Evolutionary conservation across 352 stramenopile genomes (phyloP).

Genomic region (Halophytophthora polymorphica): DNA sequence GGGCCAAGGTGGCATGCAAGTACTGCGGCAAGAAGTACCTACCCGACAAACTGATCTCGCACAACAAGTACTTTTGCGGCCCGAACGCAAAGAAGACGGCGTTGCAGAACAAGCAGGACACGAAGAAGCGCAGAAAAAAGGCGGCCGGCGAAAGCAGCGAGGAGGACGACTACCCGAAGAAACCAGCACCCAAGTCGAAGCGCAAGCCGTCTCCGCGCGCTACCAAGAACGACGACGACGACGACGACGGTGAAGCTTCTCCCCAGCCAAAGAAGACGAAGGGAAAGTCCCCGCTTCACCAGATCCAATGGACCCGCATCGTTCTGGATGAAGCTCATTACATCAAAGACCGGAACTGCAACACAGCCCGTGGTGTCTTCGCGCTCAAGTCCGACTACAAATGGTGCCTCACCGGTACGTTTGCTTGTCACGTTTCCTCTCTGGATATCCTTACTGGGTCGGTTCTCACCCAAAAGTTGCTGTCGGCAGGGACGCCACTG

Average conservation of each 20-base stretch:
- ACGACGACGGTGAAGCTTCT: slow-evolving; percentile 21
- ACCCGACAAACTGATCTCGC: slow-evolving; percentile 92
- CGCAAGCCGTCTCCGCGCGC: slow-evolving; percentile 18
- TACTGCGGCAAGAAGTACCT: slow-evolving; percentile 94
- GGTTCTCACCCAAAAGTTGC: slow-evolving; percentile 1
- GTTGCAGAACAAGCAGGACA: slow-evolving; percentile 86
- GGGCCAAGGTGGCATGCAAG: slow-evolving; percentile 87
- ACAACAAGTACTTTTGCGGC: slow-evolving; percentile 99
- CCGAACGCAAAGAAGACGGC: slow-evolving; percentile 93
- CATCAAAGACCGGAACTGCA: slow-evolving; percentile 92
- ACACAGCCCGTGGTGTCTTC: slow-evolving; percentile 97
- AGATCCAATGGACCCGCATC: slow-evolving; percentile 96
- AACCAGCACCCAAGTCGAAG: slow-evolving; percentile 37
- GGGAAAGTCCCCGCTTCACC: slow-evolving; percentile 85
- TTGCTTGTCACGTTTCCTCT: background rate
- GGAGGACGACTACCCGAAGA: slow-evolving; percentile 59
- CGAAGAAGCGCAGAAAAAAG: slow-evolving; percentile 57
- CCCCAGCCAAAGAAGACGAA: slow-evolving; percentile 33
- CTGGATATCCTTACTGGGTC: background rate
- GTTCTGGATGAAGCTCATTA: slow-evolving; percentile 96
- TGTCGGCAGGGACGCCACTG: slow-evolving; percentile 82
- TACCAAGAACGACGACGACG: slow-evolving; percentile 36
- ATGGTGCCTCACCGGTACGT: slow-evolving; percentile 95
- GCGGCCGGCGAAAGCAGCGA: slow-evolving; percentile 67
- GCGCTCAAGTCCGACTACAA: slow-evolving; percentile 95